phyloP scores from a whole-genome alignment of 1,284 basidiomycete genomes.

The Coniferiporia sulphurascens region DNA sequence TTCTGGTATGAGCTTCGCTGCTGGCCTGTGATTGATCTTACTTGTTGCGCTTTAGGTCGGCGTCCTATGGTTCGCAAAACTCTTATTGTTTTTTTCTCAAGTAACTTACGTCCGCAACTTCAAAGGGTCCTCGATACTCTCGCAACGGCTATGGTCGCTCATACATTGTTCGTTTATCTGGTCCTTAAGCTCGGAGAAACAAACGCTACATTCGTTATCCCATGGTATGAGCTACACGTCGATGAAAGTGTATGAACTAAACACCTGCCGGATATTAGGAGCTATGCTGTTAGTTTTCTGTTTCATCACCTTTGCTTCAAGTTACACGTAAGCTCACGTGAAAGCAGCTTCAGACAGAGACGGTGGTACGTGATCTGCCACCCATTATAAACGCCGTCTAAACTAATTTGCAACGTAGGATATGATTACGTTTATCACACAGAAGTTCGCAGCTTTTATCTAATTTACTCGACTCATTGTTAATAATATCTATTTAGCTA shows the following conservation, averaged over 20 bases:
- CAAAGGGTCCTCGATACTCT: conserved; percentile 7
- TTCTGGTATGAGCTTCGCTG: not conserved
- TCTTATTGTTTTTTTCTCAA: not conserved
- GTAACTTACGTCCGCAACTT: not conserved
- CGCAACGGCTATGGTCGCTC: not conserved
- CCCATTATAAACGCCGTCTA: not conserved
- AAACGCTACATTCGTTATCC: not conserved
- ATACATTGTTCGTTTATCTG: conserved; percentile 5
- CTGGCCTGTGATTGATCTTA: not conserved
- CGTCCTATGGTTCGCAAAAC: not conserved
- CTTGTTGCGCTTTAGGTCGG: not conserved
- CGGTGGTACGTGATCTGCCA: not conserved
- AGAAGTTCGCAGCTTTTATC: not conserved
- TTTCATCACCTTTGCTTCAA: not conserved
- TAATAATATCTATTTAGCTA: not conserved
- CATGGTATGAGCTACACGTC: not conserved
- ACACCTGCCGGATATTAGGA: not conserved
- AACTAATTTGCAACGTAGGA: not conserved
- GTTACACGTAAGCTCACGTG: not conserved
- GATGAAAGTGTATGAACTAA: too few relatives aligned
- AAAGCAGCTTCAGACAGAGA: not conserved
- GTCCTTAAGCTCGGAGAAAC: not conserved
- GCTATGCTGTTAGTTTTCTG: conserved; percentile 1
- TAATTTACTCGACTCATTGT: not conserved
- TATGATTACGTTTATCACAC: conserved; percentile 4